phyloP scores from a whole-genome alignment of 495 filamentous ascomycete species.

The Acidiella bohemica region DNA sequence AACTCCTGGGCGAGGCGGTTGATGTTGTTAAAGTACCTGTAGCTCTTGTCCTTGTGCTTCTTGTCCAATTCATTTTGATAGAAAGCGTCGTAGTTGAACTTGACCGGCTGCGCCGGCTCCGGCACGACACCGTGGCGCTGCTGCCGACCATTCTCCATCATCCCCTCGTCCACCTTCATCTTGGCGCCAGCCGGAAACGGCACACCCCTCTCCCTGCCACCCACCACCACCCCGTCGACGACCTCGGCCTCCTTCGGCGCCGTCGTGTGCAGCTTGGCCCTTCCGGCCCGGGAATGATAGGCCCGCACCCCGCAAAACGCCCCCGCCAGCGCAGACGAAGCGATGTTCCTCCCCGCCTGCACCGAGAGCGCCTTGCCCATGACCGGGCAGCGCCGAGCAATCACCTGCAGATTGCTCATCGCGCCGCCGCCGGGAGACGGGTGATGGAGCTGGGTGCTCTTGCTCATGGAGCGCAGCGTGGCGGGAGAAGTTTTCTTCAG shows the following conservation, averaged over 20 bases:
- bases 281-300: conserved; percentile 39
- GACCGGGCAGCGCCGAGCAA: conserved; percentile 89
- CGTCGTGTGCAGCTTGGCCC: conserved; percentile 71
- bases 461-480: conserved; percentile 78
- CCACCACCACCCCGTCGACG: conserved; percentile 46
- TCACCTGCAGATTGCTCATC: conserved; percentile 92
- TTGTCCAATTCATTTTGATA: conserved; percentile 82
- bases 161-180: no score
- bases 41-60: conserved; percentile 99
- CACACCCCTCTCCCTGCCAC: conserved; percentile 42
- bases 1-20: conserved; percentile 95
- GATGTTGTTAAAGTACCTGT: conserved; percentile 99
- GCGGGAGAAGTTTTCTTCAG: conserved; percentile 84
- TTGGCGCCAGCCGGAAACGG: conserved; percentile 6
- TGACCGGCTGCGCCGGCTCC: conserved; percentile 35
- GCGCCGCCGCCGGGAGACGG: conserved; percentile 69
- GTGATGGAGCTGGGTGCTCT: conserved; percentile 51
- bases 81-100: conserved; percentile 84
- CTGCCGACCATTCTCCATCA: conserved; percentile 1
- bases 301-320: conserved; percentile 32
- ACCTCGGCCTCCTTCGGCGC: conserved; percentile 55
- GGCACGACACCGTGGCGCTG: conserved; percentile 16
- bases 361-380: conserved; percentile 84
- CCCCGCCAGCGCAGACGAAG: conserved; percentile 31
- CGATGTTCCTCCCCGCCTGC: conserved; percentile 39